Evolutionary conservation across 768 basidiomycete genomes (phyloP), one percentile per base, ranked within the genome.

Genomic region (Favolaschia claudopus): DNA sequence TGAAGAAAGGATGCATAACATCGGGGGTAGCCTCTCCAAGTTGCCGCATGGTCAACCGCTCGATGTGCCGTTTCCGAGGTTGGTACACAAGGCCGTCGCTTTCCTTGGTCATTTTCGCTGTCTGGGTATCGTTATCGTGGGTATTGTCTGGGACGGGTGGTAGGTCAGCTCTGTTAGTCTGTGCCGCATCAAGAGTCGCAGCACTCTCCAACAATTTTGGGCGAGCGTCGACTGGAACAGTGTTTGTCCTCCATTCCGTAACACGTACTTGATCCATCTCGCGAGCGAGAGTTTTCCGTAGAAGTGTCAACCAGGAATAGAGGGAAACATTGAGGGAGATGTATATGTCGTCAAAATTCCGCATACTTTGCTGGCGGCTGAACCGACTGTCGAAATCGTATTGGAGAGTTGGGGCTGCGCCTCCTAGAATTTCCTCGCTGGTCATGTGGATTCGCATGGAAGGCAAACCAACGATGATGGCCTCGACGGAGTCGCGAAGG

Each of bases 11-110:
- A 70, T 90, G 91, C 91, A 90, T 91, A 20, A 92, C 89, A 66
- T 93, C 91, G 1, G 92, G 91, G 0, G 91, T 92, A n/a, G 91
- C 92, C 70, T 94, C 91, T 29, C 93, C 93, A 13, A 95, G 77
- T 70, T 94, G 93, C 25, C 90, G 85, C 85, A 93, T 89, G 20
- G 88, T 91, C 51, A 93, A 74, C n/a, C 89, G 85, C 64, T 93
- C 89, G 55, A 93, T 92, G 51, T 82, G 81, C 40, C 91, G 81
- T 22, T 76, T 75, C n/a, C 79, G 80, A 2, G 84, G 83, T 49
- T 74, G 74, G 70, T 91, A 93, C 17, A 79, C 70, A 42, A 89
- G 69, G 1, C 71, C 73, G 17, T 64, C 58, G 48, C 57, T 69
- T 48, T 69, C 73, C 31, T 65, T 45, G 19, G 59, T 56, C 14